phyloP scores from a whole-genome alignment of 352 stramenopile species.

The Phytophthora rubi region DNA sequence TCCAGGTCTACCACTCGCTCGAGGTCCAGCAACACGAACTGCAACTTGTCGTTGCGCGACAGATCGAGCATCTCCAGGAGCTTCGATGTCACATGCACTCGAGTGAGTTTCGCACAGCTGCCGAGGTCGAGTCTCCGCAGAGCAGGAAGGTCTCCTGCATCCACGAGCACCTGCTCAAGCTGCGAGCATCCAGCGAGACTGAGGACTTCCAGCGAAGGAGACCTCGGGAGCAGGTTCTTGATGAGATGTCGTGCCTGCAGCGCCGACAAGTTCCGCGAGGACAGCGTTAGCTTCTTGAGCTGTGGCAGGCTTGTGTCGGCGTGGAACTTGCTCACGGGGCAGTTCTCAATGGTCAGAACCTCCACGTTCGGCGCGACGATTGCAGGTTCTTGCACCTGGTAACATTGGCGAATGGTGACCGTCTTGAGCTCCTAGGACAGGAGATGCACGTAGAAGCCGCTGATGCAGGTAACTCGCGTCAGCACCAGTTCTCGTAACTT shows the following conservation, averaged over 20 bases:
- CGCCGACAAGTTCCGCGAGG: slow-evolving; percentile 55
- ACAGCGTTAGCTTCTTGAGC: slow-evolving; percentile 55
- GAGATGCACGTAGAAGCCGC: slow-evolving; percentile 51
- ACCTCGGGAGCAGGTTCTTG: slow-evolving; percentile 43
- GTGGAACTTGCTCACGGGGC: slow-evolving; percentile 50
- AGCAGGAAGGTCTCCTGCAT: slow-evolving; percentile 56
- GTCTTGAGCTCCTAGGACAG: slow-evolving; percentile 53
- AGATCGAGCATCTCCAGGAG: slow-evolving; percentile 52
- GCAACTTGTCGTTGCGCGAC: slow-evolving; percentile 49
- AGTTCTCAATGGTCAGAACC: slow-evolving; percentile 51
- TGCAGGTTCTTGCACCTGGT: slow-evolving; percentile 57
- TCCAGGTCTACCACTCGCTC: slow-evolving; percentile 42
- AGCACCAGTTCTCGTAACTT: slow-evolving; percentile 55
- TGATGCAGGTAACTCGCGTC: slow-evolving; percentile 52
- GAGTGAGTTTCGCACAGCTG: slow-evolving; percentile 56
- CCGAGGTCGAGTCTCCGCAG: slow-evolving; percentile 49
- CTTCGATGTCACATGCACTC: slow-evolving; percentile 62
- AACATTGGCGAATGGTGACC: slow-evolving; percentile 61
- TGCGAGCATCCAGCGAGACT: slow-evolving; percentile 54
- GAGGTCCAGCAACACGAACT: slow-evolving; percentile 58
- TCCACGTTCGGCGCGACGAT: slow-evolving; percentile 45
- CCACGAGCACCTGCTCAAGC: slow-evolving; percentile 66
- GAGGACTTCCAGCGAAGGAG: slow-evolving; percentile 37
- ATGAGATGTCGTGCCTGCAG: slow-evolving; percentile 50
- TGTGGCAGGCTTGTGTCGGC: slow-evolving; percentile 48